Percentiles rank a stretch among this genome's conserved stretches.
phyloP scores from a whole-genome alignment of 1,139 yeast species.

The Candida labiduridarum region DNA sequence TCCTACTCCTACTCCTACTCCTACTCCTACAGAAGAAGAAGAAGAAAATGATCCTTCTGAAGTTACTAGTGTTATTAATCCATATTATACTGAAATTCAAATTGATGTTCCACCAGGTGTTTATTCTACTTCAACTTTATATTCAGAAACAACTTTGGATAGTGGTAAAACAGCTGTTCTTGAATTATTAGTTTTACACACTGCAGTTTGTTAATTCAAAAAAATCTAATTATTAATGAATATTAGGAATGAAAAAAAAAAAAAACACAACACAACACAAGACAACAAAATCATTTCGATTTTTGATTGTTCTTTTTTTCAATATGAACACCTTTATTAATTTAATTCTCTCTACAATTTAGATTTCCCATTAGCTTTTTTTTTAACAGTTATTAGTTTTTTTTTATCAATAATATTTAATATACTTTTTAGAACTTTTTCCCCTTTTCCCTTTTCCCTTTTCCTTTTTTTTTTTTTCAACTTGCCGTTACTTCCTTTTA shows the following conservation, averaged over 20 bases:
- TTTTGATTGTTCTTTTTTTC: neutral
- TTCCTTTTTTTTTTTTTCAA: too few relatives aligned
- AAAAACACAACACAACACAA: too few relatives aligned
- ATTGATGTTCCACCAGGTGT: constrained; percentile 24
- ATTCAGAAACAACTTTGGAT: constrained; percentile 25
- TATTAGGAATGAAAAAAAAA: neutral
- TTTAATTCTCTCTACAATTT: neutral
- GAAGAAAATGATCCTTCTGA: neutral
- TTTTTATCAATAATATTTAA: neutral
- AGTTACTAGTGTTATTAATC: constrained; percentile 5
- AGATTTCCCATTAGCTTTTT: neutral
- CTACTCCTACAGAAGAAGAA: constrained; percentile 5
- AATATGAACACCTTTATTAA: neutral
- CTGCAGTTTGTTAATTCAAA: constrained; percentile 26
- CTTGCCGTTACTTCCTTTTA: neutral
- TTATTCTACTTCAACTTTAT: constrained; percentile 27
- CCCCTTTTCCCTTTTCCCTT: too few relatives aligned
- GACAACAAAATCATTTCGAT: too few relatives aligned
- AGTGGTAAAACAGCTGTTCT: constrained; percentile 34
- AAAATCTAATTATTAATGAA: too few relatives aligned
- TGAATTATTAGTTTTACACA: constrained; percentile 35
- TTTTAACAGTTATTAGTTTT: neutral
- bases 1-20: constrained; percentile 8
- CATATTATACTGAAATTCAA: constrained; percentile 13
- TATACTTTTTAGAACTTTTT: neutral